phyloP scores from a whole-genome alignment of 768 basidiomycete genomes.

The Pleurotus platypus region DNA sequence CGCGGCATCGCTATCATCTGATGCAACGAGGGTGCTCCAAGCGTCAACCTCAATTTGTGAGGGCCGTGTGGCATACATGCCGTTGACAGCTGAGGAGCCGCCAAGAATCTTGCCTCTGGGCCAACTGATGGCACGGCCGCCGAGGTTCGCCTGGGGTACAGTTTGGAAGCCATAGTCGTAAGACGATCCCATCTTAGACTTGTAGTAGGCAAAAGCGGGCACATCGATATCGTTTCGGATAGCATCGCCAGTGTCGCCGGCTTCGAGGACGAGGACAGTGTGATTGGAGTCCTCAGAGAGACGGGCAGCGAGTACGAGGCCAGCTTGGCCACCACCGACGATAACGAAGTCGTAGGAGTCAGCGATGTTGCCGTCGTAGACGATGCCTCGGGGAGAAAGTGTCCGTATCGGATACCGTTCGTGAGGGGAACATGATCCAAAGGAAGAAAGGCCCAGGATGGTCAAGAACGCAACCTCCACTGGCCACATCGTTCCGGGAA shows the following conservation, averaged over 20 bases:
- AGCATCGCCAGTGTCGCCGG: slow-evolving; percentile 40
- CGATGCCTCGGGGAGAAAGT: slow-evolving; percentile 30
- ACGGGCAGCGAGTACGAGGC: slow-evolving; percentile 44
- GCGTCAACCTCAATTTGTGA: slow-evolving; percentile 41
- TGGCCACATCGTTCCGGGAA: slow-evolving; percentile 4
- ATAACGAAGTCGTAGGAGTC: slow-evolving; percentile 52
- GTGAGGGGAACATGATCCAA: slow-evolving; percentile 1
- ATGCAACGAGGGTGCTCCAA: slow-evolving; percentile 22
- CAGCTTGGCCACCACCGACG: slow-evolving; percentile 34
- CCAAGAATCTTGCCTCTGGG: slow-evolving; percentile 45
- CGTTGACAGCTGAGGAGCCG: slow-evolving; percentile 46
- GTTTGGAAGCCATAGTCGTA: slow-evolving; percentile 32
- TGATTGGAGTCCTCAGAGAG: slow-evolving; percentile 39
- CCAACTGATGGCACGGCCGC: not conserved
- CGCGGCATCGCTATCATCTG: slow-evolving; percentile 32
- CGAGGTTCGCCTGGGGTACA: not conserved
- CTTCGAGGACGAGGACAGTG: slow-evolving; percentile 49
- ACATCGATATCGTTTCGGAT: slow-evolving; percentile 36
- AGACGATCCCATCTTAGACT: slow-evolving; percentile 32
- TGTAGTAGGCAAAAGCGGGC: slow-evolving; percentile 38
- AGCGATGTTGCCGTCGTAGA: slow-evolving; percentile 33
- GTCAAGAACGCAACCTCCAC: slow-evolving; percentile 5
- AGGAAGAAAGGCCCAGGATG: slow-evolving; percentile 5
- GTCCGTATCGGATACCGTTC: slow-evolving; percentile 2
- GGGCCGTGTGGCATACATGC: slow-evolving; percentile 42